A percentile compares a stretch with the other conserved stretches of the same genome.
phyloP scores from a whole-genome alignment of 108 stramenopile genomes.

The Discostella pseudostelligera region DNA sequence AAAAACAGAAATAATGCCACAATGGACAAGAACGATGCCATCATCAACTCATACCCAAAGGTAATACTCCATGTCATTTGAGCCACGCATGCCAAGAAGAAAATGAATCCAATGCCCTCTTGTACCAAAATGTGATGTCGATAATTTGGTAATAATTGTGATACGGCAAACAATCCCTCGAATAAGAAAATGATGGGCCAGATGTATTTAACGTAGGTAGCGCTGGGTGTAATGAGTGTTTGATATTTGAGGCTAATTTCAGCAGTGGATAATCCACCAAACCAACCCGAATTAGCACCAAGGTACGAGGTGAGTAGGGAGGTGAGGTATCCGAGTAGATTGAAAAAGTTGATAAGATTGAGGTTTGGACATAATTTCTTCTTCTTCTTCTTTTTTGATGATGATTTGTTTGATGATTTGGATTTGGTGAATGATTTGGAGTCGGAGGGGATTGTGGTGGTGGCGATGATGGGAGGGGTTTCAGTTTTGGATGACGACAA shows the following conservation, averaged over 20 bases:
- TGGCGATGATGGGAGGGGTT: too few species aligned
- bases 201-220: constrained; percentile 65
- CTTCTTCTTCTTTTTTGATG: too few species aligned
- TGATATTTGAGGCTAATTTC: constrained; percentile 70
- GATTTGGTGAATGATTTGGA: too few species aligned
- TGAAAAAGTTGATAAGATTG: constrained; percentile 32
- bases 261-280: constrained; percentile 45
- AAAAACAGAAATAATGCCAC: constrained; percentile 14
- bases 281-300: constrained; percentile 37
- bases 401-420: too few species aligned
- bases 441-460: too few species aligned
- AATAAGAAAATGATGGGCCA: constrained; percentile 80
- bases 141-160: constrained; percentile 44
- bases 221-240: constrained; percentile 78
- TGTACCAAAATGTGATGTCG: constrained; percentile 25
- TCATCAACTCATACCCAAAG: constrained; percentile 32
- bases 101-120: constrained; percentile 14
- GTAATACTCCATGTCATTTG: constrained; percentile 26
- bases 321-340: constrained; percentile 63
- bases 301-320: constrained; percentile 62
- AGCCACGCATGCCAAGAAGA: constrained; percentile 17
- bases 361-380: too few species aligned
- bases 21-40: constrained; percentile 18
- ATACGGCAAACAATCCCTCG: constrained; percentile 62
- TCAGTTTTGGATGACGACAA: too few species aligned